phyloP scores from a whole-genome alignment of 2,329 filamentous ascomycete genomes.

The Calonectria multiphialidica region DNA sequence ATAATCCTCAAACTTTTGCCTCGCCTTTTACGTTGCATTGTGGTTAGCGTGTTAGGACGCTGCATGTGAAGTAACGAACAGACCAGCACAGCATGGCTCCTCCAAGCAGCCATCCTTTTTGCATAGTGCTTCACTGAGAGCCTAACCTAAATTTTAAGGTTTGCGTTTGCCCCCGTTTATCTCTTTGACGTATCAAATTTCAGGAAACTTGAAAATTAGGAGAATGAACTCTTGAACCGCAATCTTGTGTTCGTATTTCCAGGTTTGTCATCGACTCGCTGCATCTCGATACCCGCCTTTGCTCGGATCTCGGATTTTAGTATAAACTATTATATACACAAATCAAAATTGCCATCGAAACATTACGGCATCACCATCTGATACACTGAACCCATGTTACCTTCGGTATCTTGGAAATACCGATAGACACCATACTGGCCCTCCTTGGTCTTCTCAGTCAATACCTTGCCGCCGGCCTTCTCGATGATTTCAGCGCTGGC shows the following conservation, averaged over 20 bases:
- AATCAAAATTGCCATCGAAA: background rate
- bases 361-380: conserved; percentile 33
- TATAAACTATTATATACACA: background rate
- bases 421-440: conserved; percentile 43
- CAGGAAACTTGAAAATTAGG: background rate
- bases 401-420: conserved; percentile 49
- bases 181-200: too few relatives aligned
- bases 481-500: conserved; percentile 39
- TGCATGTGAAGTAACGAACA: too few relatives aligned
- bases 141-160: too few relatives aligned
- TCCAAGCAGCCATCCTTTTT: too few relatives aligned
- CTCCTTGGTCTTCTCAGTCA: conserved; percentile 44
- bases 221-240: too few relatives aligned
- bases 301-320: background rate
- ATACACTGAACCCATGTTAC: conserved; percentile 46
- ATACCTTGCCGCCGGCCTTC: conserved; percentile 44
- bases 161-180: too few relatives aligned
- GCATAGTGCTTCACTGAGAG: too few relatives aligned
- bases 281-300: too few relatives aligned
- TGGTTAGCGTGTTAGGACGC: too few relatives aligned
- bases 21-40: too few relatives aligned
- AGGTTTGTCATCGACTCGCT: background rate
- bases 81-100: too few relatives aligned
- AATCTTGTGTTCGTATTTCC: background rate
- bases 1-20: too few relatives aligned